Percentiles rank a stretch among this genome's conserved stretches.
phyloP scores from a whole-genome alignment of 202 grass and related monocot species.

The Setaria italica region DNA sequence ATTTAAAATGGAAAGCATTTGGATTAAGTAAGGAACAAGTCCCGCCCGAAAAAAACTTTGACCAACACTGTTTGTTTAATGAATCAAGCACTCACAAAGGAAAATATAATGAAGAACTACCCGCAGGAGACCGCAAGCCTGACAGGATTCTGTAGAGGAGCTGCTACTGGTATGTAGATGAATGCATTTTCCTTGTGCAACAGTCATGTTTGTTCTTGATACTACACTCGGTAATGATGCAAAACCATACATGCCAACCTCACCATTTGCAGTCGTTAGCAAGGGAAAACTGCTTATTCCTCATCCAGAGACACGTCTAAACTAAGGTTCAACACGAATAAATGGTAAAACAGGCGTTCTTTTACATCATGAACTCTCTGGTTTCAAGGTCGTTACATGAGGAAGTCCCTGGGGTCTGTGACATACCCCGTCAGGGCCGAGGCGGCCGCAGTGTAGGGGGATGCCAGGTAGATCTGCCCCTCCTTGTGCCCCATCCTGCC shows the following conservation, averaged over 20 bases:
- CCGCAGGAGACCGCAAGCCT: no score
- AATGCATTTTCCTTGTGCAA: background rate
- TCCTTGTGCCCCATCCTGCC: constrained; percentile 99
- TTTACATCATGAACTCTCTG: background rate
- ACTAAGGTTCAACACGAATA: constrained; percentile 26
- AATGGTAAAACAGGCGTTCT: background rate
- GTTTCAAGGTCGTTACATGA: constrained; percentile 35
- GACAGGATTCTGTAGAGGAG: background rate
- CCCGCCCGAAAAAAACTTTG: no score
- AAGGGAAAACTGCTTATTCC: constrained; percentile 33
- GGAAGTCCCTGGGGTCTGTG: constrained; percentile 87
- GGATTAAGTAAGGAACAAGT: no score
- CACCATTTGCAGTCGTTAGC: background rate
- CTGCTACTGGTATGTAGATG: no score
- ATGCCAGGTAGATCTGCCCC: constrained; percentile 95
- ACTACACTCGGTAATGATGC: background rate
- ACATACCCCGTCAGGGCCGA: constrained; percentile 87
- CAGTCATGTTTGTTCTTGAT: background rate
- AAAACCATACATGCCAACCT: constrained; percentile 18
- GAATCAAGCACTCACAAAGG: background rate
- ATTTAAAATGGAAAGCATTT: no score
- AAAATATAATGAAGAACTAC: no score
- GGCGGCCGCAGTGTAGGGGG: constrained; percentile 77
- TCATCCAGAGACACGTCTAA: constrained; percentile 4
- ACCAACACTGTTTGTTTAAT: no score